Conservation (phyloP, 2,329 filamentous ascomycete genomes). For the Lasiodiplodia theobromae region DNA sequence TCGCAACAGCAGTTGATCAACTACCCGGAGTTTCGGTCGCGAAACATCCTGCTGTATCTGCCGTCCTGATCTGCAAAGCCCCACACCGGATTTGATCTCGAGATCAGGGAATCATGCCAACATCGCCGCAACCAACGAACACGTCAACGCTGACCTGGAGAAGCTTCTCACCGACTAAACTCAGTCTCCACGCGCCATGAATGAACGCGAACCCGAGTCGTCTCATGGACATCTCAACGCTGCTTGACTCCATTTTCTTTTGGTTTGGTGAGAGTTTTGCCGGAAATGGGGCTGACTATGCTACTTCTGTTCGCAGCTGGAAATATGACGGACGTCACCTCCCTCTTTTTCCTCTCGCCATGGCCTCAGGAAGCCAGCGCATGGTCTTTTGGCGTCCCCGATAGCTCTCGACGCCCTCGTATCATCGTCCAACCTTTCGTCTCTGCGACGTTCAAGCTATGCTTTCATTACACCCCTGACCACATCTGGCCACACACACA, state of each 20-base stretch:
- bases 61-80: slow-evolving; percentile 12
- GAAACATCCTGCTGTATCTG: background rate
- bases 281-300: background rate
- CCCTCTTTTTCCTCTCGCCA: background rate
- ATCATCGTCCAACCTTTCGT: background rate
- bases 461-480: background rate
- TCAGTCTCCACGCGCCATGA: background rate
- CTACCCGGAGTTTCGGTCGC: background rate
- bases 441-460: background rate
- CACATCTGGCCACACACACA: background rate
- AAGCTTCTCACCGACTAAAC: slow-evolving; percentile 11
- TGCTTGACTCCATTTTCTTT: background rate
- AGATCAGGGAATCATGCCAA: background rate
- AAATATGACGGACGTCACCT: background rate
- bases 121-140: slow-evolving; percentile 5
- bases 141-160: slow-evolving; percentile 21
- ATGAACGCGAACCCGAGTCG: slow-evolving; percentile 1
- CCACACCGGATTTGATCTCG: slow-evolving; percentile 3
- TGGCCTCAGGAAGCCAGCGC: background rate
- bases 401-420: background rate
- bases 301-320: background rate
- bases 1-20: background rate
- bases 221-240: background rate
- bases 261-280: background rate
- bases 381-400: background rate